Evolutionary conservation across 306 rosid species (phyloP).

Genomic region (Quercus berberidifolia): DNA sequence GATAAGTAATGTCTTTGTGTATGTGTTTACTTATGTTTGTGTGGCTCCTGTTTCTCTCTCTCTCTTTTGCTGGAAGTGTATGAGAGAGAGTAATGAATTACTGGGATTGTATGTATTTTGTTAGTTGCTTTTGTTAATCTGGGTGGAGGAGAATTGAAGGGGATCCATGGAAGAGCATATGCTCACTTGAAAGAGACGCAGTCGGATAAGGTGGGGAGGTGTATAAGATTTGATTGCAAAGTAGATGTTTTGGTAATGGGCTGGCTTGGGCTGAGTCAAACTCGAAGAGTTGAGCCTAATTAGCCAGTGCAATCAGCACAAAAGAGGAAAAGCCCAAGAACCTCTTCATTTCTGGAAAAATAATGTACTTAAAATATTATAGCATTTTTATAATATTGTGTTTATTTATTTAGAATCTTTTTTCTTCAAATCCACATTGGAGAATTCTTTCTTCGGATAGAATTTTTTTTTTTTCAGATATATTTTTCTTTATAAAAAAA

Average conservation of each 20-base stretch:
- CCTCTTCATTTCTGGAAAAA: too few species aligned
- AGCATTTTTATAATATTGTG: too few species aligned
- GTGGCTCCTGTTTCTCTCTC: not conserved
- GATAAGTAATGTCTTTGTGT: not conserved
- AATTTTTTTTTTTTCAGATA: too few species aligned
- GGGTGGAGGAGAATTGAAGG: slow-evolving; percentile 54
- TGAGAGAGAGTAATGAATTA: not conserved
- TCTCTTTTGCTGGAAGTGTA: not conserved
- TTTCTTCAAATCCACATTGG: too few species aligned
- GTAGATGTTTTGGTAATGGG: slow-evolving; percentile 18
- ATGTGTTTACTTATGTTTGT: too few species aligned
- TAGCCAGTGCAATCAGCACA: too few species aligned
- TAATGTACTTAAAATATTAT: too few species aligned
- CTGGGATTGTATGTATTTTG: not conserved
- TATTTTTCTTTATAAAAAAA: too few species aligned
- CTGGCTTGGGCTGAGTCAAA: slow-evolving; percentile 1
- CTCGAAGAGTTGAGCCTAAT: too few species aligned
- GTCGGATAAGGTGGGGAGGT: slow-evolving; percentile 64
- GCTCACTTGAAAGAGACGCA: slow-evolving; percentile 18
- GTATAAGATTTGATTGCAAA: not conserved
- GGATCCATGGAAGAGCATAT: slow-evolving; percentile 56
- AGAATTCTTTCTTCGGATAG: too few species aligned
- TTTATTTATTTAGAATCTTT: too few species aligned
- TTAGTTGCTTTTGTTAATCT: slow-evolving; percentile 11
- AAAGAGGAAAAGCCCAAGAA: too few species aligned